These are phyloP conservation scores for Aspergillus sclerotiicarbonarius DNA, from an alignment of 495 filamentous ascomycete genomes.

Conservation along the genomic window DNA sequence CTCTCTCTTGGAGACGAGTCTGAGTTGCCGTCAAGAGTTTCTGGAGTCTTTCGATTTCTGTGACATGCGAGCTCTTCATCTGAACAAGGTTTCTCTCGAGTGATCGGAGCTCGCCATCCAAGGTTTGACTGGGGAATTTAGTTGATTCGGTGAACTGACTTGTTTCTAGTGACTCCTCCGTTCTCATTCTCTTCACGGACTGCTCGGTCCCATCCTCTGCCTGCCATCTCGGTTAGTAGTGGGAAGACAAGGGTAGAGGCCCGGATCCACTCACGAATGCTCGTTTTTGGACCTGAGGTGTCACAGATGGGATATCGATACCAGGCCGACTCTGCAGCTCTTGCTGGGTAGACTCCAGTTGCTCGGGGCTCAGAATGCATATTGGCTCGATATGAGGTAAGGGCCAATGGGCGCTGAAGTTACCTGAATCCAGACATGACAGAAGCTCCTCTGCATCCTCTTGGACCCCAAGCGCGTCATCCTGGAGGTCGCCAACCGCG, in stretches of 20 bases:
- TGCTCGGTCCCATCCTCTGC: constrained; percentile 29
- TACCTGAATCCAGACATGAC: constrained; percentile 33
- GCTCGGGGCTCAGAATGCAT: constrained; percentile 25
- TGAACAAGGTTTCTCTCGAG: constrained; percentile 37
- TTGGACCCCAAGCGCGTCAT: constrained; percentile 43
- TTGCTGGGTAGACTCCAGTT: constrained; percentile 15
- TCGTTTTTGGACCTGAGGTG: constrained; percentile 30
- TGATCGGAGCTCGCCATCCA: constrained; percentile 31
- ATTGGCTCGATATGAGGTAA: constrained; percentile 45
- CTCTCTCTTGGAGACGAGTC: constrained; percentile 26
- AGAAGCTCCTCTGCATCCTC: constrained; percentile 48
- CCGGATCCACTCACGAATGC: constrained; percentile 29
- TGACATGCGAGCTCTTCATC: constrained; percentile 30
- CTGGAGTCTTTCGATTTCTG: constrained; percentile 31
- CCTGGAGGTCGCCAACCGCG: constrained; percentile 47
- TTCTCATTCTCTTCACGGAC: constrained; percentile 32
- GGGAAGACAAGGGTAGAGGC: neutral
- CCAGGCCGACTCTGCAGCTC: constrained; percentile 5
- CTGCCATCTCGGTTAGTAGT: constrained; percentile 17
- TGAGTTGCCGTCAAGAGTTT: constrained; percentile 22
- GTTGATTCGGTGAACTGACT: constrained; percentile 38
- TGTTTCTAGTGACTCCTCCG: constrained; percentile 31
- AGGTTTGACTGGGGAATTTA: constrained; percentile 30
- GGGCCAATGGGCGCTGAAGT: constrained; percentile 37
- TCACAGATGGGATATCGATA: neutral